phyloP scores from a whole-genome alignment of 2,329 filamentous ascomycete genomes.

The Hypomyces rosellus region DNA sequence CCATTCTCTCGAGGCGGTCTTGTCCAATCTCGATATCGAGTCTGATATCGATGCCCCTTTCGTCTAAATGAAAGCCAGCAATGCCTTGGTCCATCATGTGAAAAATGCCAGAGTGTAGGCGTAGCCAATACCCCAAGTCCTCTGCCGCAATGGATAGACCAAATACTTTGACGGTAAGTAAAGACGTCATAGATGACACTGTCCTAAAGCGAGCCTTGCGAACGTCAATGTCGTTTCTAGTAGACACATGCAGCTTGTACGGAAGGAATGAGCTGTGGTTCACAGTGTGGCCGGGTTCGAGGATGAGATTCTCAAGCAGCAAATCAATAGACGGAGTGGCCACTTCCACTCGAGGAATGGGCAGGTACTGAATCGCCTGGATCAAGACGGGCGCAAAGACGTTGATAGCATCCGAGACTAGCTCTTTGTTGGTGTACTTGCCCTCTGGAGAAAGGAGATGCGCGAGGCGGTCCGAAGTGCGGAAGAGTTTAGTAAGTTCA shows the following conservation, averaged over 20 bases:
- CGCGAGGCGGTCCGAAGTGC: conserved; percentile 61
- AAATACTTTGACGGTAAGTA: conserved; percentile 71
- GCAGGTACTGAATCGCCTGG: conserved; percentile 74
- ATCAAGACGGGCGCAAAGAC: conserved; percentile 76
- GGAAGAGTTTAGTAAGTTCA: conserved; percentile 62
- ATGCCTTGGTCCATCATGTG: conserved; percentile 77
- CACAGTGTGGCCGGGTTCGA: conserved; percentile 79
- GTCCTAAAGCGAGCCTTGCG: conserved; percentile 64
- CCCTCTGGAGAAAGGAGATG: conserved; percentile 62
- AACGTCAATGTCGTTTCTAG: conserved; percentile 80
- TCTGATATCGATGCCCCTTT: conserved; percentile 79
- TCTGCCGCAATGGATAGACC: conserved; percentile 79
- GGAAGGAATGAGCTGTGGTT: conserved; percentile 87
- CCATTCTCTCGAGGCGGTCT: conserved; percentile 71
- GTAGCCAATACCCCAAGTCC: conserved; percentile 86
- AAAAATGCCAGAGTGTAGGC: conserved; percentile 68
- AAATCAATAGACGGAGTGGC: conserved; percentile 78
- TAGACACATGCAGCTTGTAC: conserved; percentile 72
- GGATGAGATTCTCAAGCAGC: conserved; percentile 80
- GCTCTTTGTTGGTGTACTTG: conserved; percentile 58
- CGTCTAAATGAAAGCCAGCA: conserved; percentile 77
- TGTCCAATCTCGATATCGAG: conserved; percentile 78
- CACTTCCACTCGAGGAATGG: conserved; percentile 85
- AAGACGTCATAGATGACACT: conserved; percentile 57
- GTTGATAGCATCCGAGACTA: conserved; percentile 69